A percentile compares a stretch with the other conserved stretches of the same genome.
phyloP scores from a whole-genome alignment of 2,329 filamentous ascomycete genomes.

The Penicillium freii region DNA sequence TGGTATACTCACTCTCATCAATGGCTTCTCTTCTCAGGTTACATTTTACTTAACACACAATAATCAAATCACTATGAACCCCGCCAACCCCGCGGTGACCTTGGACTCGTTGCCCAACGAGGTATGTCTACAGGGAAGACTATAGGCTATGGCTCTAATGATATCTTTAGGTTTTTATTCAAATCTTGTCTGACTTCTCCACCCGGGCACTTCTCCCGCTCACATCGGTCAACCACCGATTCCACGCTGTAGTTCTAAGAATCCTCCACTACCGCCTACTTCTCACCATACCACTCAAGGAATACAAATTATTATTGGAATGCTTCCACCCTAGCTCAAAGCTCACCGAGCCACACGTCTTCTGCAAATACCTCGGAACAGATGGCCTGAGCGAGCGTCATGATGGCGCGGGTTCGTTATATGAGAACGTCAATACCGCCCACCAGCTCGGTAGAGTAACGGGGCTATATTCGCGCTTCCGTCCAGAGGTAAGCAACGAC shows the following conservation, averaged over 20 bases:
- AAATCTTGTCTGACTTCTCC: slow-evolving; percentile 50
- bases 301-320: slow-evolving; percentile 71
- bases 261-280: slow-evolving; percentile 65
- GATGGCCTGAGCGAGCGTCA: slow-evolving; percentile 53
- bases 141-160: not conserved
- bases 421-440: slow-evolving; percentile 31
- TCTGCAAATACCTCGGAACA: slow-evolving; percentile 66
- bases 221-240: slow-evolving; percentile 59
- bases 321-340: slow-evolving; percentile 72
- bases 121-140: slow-evolving; percentile 20
- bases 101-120: slow-evolving; percentile 38
- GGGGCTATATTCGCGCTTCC: slow-evolving; percentile 68
- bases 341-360: slow-evolving; percentile 65
- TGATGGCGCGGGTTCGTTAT: slow-evolving; percentile 40
- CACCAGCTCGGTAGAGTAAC: slow-evolving; percentile 49
- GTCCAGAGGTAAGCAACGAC: slow-evolving; percentile 59
- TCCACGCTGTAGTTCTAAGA: slow-evolving; percentile 62
- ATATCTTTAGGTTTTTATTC: slow-evolving; percentile 49
- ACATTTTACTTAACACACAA: not conserved
- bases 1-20: not conserved
- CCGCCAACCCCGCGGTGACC: slow-evolving; percentile 6
- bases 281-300: slow-evolving; percentile 55
- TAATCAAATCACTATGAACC: slow-evolving; percentile 12
- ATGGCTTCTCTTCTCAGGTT: not conserved
- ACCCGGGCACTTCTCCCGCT: slow-evolving; percentile 57